These are phyloP conservation scores for Alternaria viburni DNA, from an alignment of 2,329 filamentous ascomycete genomes.

Conservation along the genomic window DNA sequence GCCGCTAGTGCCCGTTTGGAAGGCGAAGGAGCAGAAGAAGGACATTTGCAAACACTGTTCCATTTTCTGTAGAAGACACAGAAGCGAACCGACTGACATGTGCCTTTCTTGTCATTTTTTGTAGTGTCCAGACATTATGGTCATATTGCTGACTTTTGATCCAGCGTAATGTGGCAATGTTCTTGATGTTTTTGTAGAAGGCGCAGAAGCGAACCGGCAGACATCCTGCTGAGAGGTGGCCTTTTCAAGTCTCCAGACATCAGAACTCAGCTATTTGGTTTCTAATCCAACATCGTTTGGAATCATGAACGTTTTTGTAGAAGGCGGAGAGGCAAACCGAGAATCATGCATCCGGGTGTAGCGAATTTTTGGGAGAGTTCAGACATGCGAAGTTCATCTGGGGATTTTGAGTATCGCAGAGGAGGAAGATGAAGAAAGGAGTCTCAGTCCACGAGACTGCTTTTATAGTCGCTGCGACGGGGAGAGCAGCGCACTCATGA, in stretches of 20 bases:
- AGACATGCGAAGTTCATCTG: too few relatives aligned
- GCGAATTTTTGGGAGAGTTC: too few relatives aligned
- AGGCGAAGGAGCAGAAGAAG: background rate
- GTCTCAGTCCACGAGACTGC: background rate
- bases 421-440: background rate
- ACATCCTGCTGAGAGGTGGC: background rate
- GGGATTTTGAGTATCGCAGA: background rate
- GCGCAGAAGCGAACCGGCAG: background rate
- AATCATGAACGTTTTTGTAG: accelerated
- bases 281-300: background rate
- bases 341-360: too few relatives aligned
- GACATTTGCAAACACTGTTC: background rate
- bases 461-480: background rate
- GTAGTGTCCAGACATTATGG: background rate
- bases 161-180: background rate
- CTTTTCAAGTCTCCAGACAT: background rate
- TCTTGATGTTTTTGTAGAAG: accelerated
- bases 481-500: background rate
- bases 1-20: background rate
- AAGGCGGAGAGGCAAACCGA: background rate
- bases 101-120: accelerated
- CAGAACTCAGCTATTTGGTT: background rate
- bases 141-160: background rate
- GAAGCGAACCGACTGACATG: background rate
- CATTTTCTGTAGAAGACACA: background rate